Percentiles rank a stretch among this genome's conserved stretches.
These are phyloP conservation scores for Bacidia rubella DNA, from an alignment of 495 filamentous ascomycete species.

Conservation along the genomic window DNA sequence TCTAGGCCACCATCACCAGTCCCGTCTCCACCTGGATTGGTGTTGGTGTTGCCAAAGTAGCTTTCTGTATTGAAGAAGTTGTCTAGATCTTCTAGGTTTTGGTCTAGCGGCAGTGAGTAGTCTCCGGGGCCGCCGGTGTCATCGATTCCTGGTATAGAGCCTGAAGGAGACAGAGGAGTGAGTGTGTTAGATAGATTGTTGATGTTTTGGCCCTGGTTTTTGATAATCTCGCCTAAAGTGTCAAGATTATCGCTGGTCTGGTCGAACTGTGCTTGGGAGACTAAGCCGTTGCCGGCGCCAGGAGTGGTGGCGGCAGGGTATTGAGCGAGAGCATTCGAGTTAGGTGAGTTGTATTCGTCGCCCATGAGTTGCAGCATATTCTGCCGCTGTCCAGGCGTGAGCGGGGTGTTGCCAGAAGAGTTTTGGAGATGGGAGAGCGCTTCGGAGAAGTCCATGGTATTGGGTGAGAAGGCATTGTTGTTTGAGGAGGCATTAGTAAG, in stretches of 20 bases:
- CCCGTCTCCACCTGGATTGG: background rate
- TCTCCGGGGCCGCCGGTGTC: conserved; percentile 21
- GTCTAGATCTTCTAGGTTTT: conserved; percentile 46
- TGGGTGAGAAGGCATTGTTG: conserved; percentile 32
- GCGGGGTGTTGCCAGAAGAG: conserved; percentile 45
- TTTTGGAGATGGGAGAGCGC: conserved; percentile 60
- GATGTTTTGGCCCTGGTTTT: conserved; percentile 57
- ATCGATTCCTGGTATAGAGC: conserved; percentile 58
- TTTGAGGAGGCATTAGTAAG: conserved; percentile 69
- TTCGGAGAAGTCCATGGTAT: conserved; percentile 54
- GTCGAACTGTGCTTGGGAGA: conserved; percentile 47
- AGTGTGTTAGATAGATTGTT: conserved; percentile 56
- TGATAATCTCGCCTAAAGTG: conserved; percentile 56
- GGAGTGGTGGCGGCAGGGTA: conserved; percentile 29
- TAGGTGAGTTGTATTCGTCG: conserved; percentile 26
- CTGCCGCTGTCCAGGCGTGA: conserved; percentile 65
- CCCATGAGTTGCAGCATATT: conserved; percentile 73
- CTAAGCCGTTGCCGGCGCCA: no score
- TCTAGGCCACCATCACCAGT: background rate
- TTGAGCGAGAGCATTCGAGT: conserved; percentile 44
- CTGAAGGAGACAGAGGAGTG: conserved; percentile 65
- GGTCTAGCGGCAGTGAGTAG: conserved; percentile 8
- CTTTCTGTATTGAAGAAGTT: conserved; percentile 53
- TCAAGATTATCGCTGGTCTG: conserved; percentile 65
- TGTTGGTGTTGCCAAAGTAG: conserved; percentile 28